Evolutionary conservation across 768 basidiomycete genomes (phyloP).

Genomic region (Lactarius hengduanensis): DNA sequence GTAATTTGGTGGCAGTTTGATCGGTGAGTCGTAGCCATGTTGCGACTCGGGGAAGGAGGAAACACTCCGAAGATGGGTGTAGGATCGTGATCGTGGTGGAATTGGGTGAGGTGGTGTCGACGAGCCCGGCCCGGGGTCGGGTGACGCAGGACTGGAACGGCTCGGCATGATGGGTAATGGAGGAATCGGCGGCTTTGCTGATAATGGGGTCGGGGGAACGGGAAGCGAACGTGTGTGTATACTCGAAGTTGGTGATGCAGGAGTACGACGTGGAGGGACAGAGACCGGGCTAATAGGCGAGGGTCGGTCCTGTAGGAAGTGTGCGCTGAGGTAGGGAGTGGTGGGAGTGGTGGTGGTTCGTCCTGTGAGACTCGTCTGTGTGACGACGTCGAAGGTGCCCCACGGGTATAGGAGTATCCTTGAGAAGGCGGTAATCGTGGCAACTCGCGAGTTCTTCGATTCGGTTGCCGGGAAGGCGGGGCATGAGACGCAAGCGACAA

Average conservation of each 20-base stretch:
- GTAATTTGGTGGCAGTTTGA: slow-evolving; percentile 22
- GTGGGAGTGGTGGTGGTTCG: slow-evolving; percentile 7
- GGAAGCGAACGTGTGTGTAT: slow-evolving; percentile 21
- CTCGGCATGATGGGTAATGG: background rate
- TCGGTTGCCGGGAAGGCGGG: background rate
- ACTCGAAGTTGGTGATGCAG: slow-evolving; percentile 8
- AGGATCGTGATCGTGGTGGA: slow-evolving; percentile 1
- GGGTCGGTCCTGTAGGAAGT: background rate
- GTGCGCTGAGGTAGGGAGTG: slow-evolving; percentile 5
- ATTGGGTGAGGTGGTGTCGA: background rate
- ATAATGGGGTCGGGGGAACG: slow-evolving; percentile 6
- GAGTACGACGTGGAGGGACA: background rate
- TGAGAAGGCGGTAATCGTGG: background rate
- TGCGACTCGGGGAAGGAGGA: background rate
- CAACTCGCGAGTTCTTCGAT: slow-evolving; percentile 14
- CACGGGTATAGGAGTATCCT: background rate
- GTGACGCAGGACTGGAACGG: background rate
- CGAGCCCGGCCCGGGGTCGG: background rate
- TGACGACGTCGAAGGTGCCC: background rate
- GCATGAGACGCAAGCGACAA: slow-evolving; percentile 9
- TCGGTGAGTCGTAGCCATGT: no score
- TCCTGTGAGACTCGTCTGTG: background rate
- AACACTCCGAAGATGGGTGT: slow-evolving; percentile 2
- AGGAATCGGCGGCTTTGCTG: slow-evolving; percentile 10
- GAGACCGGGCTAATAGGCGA: background rate